These are phyloP conservation scores for Toxicodendron radicans DNA, from an alignment of 345 rosid genomes.

Conservation along the genomic window DNA sequence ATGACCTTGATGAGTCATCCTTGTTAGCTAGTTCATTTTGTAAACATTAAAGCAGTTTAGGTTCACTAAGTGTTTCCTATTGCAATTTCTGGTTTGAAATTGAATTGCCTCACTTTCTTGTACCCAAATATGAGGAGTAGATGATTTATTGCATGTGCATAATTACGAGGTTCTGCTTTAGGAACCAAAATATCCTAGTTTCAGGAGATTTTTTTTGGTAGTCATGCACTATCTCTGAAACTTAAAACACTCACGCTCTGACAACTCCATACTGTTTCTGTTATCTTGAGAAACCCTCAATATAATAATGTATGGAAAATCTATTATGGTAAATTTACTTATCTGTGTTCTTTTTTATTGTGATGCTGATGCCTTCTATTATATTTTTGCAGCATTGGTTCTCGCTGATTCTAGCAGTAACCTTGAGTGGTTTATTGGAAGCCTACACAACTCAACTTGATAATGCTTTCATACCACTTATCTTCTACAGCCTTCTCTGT, in stretches of 20 bases:
- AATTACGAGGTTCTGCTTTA: neutral
- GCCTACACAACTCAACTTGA: slow-evolving; percentile 94
- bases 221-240: neutral
- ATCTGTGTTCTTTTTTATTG: neutral
- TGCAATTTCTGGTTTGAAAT: neutral
- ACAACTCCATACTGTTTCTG: neutral
- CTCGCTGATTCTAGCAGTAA: slow-evolving; percentile 73
- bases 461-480: slow-evolving; percentile 90
- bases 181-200: neutral
- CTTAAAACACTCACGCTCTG: neutral
- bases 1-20: slow-evolving; percentile 2
- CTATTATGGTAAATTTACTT: neutral
- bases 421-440: slow-evolving; percentile 81
- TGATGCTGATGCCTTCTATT: slow-evolving; percentile 4
- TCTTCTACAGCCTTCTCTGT: slow-evolving; percentile 94
- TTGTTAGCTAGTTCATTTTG: neutral
- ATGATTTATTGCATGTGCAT: neutral
- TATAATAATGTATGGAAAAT: neutral
- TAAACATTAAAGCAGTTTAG: neutral
- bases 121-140: neutral
- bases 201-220: neutral
- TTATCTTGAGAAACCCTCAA: neutral
- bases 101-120: neutral
- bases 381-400: slow-evolving; percentile 74
- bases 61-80: neutral